Evolutionary conservation across 2,329 filamentous ascomycete species (phyloP).

Genomic region (Westerdykella aurantiaca): DNA sequence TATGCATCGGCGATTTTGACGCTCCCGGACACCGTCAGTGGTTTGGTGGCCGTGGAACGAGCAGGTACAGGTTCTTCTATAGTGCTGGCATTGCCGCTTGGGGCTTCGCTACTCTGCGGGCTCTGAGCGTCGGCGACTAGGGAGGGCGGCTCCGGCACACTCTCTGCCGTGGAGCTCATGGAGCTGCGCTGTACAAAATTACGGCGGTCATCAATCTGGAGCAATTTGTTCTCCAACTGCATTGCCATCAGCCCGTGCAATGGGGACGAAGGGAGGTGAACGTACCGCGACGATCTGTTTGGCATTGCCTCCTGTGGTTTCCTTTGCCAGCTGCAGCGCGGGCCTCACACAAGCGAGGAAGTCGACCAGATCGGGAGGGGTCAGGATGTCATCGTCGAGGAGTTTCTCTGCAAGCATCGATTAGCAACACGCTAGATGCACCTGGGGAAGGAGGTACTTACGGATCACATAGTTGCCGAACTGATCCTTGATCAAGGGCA

Average conservation of each 20-base stretch:
- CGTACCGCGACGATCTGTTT: constrained; percentile 42
- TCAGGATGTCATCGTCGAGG: constrained; percentile 40
- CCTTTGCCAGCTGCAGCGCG: constrained; percentile 42
- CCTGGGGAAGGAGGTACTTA: constrained; percentile 50
- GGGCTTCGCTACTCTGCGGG: constrained; percentile 60
- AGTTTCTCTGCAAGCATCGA: constrained; percentile 63
- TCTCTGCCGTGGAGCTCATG: constrained; percentile 11
- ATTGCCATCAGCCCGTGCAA: constrained; percentile 5
- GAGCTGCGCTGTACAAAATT: constrained; percentile 11
- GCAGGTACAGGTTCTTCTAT: constrained; percentile 40
- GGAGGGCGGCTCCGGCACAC: constrained; percentile 54
- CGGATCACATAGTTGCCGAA: constrained; percentile 96
- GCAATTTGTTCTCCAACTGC: constrained; percentile 47
- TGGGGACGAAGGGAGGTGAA: not conserved
- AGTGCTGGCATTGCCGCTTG: constrained; percentile 58
- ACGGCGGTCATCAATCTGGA: constrained; percentile 26
- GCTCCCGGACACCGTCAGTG: constrained; percentile 8
- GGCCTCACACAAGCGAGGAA: constrained; percentile 30
- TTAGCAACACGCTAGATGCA: constrained; percentile 5
- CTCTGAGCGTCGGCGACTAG: constrained; percentile 66
- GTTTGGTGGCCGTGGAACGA: constrained; percentile 11
- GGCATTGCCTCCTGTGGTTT: constrained; percentile 20
- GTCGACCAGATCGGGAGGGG: not conserved
- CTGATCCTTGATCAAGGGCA: constrained; percentile 77
- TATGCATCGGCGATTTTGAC: constrained; percentile 16